Percentiles rank a stretch among this genome's conserved stretches.
phyloP scores from a whole-genome alignment of 345 rosid genomes.

The Toxicodendron radicans region DNA sequence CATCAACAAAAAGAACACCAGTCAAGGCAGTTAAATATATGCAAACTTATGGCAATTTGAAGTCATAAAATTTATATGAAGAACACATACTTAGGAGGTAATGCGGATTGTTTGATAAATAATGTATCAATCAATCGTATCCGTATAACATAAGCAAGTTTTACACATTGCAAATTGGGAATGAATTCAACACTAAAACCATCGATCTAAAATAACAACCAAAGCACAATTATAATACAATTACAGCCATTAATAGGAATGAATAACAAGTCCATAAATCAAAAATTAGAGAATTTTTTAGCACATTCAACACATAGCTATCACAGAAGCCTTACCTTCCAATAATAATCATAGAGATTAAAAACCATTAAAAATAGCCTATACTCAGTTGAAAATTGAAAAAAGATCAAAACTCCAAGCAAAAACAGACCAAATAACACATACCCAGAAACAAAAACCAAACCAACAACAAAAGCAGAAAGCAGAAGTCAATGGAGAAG shows the following conservation, averaged over 20 bases:
- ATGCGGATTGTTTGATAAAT: background rate
- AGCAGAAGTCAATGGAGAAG: background rate
- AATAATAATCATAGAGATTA: too few relatives aligned
- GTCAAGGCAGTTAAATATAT: too few relatives aligned
- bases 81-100: background rate
- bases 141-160: too few relatives aligned
- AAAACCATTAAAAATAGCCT: too few relatives aligned
- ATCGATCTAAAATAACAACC: background rate
- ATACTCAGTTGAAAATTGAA: too few relatives aligned
- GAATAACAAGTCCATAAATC: background rate
- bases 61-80: background rate
- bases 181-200: background rate
- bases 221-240: background rate
- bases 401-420: too few relatives aligned
- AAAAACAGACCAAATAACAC: too few relatives aligned
- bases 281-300: background rate
- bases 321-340: background rate
- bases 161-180: background rate
- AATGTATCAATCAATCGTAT: background rate
- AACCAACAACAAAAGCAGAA: background rate
- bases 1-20: slow-evolving; percentile 27
- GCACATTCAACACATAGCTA: background rate
- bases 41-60: background rate
- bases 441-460: too few relatives aligned
- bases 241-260: too few relatives aligned